Percentiles rank a stretch among this genome's conserved stretches.
Evolutionary conservation across 805 yeast species (phyloP).

Genomic region (Barnettozyma pratensis): DNA sequence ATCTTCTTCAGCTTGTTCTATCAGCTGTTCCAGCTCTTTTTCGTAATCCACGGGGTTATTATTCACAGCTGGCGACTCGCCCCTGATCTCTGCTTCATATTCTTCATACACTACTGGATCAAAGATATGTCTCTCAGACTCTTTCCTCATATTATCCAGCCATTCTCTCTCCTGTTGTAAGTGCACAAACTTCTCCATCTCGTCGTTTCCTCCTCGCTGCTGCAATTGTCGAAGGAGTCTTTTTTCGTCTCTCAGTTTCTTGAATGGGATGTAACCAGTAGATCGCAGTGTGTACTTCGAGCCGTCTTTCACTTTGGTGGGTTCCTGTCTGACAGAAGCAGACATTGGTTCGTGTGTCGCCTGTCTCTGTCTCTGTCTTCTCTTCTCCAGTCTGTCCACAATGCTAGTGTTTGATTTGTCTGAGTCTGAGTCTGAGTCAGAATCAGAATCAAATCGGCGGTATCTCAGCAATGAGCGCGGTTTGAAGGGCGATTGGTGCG

Average conservation of each 20-base stretch:
- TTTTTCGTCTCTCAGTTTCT: conserved; percentile 8
- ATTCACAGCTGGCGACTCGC: neutral
- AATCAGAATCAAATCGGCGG: conserved; percentile 1
- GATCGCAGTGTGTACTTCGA: conserved; percentile 21
- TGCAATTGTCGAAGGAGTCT: conserved; percentile 12
- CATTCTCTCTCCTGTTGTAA: conserved; percentile 9
- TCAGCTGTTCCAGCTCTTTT: conserved; percentile 2
- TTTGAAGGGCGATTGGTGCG: neutral
- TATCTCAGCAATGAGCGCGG: neutral
- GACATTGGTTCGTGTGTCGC: conserved; percentile 11
- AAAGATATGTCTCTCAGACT: conserved; percentile 10
- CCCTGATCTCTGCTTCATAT: conserved; percentile 1
- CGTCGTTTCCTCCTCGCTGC: conserved; percentile 19
- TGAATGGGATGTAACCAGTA: conserved; percentile 18
- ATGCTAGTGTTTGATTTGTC: neutral
- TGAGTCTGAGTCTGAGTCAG: conserved; percentile 2
- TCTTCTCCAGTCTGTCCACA: conserved; percentile 1
- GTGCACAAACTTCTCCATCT: conserved; percentile 17
- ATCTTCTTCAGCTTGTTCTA: conserved; percentile 3
- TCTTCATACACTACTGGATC: conserved; percentile 7
- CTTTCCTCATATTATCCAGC: conserved; percentile 2
- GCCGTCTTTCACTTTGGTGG: conserved; percentile 6
- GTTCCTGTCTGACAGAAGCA: conserved; percentile 4
- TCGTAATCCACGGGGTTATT: neutral
- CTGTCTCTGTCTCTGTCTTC: conserved; percentile 2